Conservation (phyloP, 179 eudicot genomes). For the Gypsophila paniculata region DNA sequence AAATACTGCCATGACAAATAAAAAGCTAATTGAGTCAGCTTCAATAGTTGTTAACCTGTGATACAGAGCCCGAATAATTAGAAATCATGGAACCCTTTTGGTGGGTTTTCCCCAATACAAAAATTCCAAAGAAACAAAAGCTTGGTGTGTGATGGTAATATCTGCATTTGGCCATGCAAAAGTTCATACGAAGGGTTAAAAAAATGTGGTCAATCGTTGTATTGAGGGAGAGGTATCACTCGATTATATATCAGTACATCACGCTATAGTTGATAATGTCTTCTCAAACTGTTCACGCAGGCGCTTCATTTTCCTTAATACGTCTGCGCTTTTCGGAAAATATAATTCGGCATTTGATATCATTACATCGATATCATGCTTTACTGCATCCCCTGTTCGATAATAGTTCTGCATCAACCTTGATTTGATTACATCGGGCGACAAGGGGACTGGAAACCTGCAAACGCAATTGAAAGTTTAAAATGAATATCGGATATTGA, state of each 20-base stretch:
- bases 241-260: not conserved
- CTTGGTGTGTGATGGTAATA: not conserved
- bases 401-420: slow-evolving; percentile 76
- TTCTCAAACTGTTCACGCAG: slow-evolving; percentile 46
- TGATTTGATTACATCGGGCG: slow-evolving; percentile 52
- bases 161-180: not conserved
- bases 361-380: slow-evolving; percentile 64
- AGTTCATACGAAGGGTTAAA: not conserved
- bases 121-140: not conserved
- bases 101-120: not conserved
- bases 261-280: slow-evolving; percentile 43
- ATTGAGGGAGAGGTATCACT: not conserved
- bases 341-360: slow-evolving; percentile 45
- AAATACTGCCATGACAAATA: no score
- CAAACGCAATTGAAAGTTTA: slow-evolving; percentile 8
- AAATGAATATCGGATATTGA: no score
- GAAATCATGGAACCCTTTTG: not conserved
- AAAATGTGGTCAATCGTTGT: not conserved
- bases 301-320: slow-evolving; percentile 35
- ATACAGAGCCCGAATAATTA: not conserved
- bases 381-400: slow-evolving; percentile 54
- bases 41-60: not conserved
- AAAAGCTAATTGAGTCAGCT: no score
- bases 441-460: slow-evolving; percentile 81
- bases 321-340: slow-evolving; percentile 40